Base-by-base conservation (phyloP, 1,284 basidiomycete genomes). In the Bondarzewia mesenterica region DNA sequence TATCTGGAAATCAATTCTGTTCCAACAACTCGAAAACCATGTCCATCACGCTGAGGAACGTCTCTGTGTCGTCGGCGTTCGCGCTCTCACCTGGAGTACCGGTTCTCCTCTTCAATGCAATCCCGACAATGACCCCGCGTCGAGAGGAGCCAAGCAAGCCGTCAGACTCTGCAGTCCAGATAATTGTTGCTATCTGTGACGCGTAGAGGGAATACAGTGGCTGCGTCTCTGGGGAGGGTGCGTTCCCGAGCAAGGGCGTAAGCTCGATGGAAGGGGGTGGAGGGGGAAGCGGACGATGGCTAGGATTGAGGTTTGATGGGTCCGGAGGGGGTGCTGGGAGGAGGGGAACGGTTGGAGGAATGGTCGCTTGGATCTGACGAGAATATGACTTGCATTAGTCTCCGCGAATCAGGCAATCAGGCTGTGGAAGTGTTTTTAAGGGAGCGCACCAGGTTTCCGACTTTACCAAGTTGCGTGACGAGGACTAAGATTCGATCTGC, bases 391-490 rank as follows among this genome's bases (percentile, higher is more conserved):
- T n/a, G n/a, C n/a, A n/a, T n/a, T n/a, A n/a, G n/a, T n/a, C n/a
- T n/a, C n/a, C n/a, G n/a, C n/a, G n/a, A n/a, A n/a, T n/a, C n/a
- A n/a, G n/a, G n/a, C n/a, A n/a, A n/a, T n/a, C n/a, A n/a, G n/a
- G n/a, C n/a, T n/a, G n/a, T n/a, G n/a, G n/a, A n/a, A n/a, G n/a
- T n/a, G n/a, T n/a, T n/a, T n/a, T n/a, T n/a, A n/a, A n/a, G n/a
- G n/a, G n/a, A n/a, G 29, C 29, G 29, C 61, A 93, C 89, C 67
- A 96, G 61, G 60, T 77, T 84, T 48, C 92, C 93, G 12, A 94
- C 82, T 77, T 91, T 93, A 25, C 88, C 89, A 47, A 89, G 58
- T 65, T 95, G 93, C 1, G 91, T 92, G 46, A 96, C 73, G 23
- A 94, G 69, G 16, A 95, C 80, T 18, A 96, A 68, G 7, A 82